Evolutionary conservation across 345 rosid species (phyloP), one percentile per base, ranked within the genome.

Genomic region (Pelargonium nanum): DNA sequence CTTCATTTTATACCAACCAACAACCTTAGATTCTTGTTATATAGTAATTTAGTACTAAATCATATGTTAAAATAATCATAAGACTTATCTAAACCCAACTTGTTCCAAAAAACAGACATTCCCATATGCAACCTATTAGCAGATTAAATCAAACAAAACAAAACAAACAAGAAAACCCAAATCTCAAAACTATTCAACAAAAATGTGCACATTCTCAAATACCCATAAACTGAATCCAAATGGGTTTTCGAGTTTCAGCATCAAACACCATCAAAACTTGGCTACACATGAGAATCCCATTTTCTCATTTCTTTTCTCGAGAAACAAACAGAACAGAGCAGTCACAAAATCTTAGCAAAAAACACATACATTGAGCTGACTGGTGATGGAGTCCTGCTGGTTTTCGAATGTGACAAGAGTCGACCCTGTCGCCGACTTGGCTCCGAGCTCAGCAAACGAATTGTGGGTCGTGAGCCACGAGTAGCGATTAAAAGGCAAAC

Each of bases 391-490:
- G 70, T 93, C 97, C 64, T 87, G 88, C 77, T 93, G 97, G 71
- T 93, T 93, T 9, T 75, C 68, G 5, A 91, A 88, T 62, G 97
- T 64, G 9, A 93, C 53, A 62, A 81, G 58, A 55, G 68, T 19
- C 17, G 85, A 67, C 68, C 94, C 88, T 8, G 86, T 75, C n/a
- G 59, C 78, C 20, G 97, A 87, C 70, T 70, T 77, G 53, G 61
- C 77, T 53, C 80, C 77, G 22, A 65, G 30, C 57, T 68, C 69
- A 7, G 96, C 88, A 65, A 63, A 93, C 17, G 99, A 81, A 60
- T 89, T 93, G 79, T 93, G 97, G 1, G 97, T 87, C n/a, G 96
- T 89, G 34, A 93, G 63, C 97, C 97, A 93, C 19, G 99, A 83
- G 69, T 93, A 89, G n/a, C 79, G 81, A 70, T 93, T 85, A 66